Conservation (phyloP, 169 alveolate species). For the Cyclospora cayetanensis region DNA sequence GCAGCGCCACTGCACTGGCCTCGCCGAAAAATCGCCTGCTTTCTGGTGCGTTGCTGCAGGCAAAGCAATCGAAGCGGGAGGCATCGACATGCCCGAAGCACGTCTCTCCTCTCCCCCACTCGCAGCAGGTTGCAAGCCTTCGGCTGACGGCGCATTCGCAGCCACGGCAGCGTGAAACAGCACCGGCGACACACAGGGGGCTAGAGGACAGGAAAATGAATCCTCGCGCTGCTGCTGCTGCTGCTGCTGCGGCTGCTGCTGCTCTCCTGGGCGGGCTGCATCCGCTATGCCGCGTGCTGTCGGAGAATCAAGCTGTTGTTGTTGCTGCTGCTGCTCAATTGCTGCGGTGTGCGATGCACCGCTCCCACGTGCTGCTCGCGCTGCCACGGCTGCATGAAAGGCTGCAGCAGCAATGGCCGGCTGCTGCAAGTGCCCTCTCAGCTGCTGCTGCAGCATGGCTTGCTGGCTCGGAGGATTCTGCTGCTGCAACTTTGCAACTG, state of each 20-base stretch:
- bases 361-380: neutral
- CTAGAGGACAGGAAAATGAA: neutral
- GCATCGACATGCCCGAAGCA: no score
- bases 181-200: neutral
- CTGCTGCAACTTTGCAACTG: neutral
- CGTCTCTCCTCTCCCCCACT: neutral
- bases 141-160: neutral
- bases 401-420: slow-evolving; percentile 23
- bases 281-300: neutral
- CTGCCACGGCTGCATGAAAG: neutral
- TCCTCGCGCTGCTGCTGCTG: slow-evolving; percentile 20
- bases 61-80: no score
- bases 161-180: slow-evolving; percentile 14
- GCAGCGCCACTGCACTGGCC: neutral
- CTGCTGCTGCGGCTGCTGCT: slow-evolving; percentile 31
- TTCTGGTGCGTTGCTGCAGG: no score
- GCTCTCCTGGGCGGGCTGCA: neutral
- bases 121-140: neutral
- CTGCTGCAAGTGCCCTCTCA: neutral
- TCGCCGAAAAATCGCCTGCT: neutral
- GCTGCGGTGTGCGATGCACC: neutral
- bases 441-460: neutral
- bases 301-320: neutral
- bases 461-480: slow-evolving; percentile 12
- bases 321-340: neutral